These are phyloP conservation scores for Piper betle DNA, from an alignment of 164 flowering plant species.

Conservation along the genomic window DNA sequence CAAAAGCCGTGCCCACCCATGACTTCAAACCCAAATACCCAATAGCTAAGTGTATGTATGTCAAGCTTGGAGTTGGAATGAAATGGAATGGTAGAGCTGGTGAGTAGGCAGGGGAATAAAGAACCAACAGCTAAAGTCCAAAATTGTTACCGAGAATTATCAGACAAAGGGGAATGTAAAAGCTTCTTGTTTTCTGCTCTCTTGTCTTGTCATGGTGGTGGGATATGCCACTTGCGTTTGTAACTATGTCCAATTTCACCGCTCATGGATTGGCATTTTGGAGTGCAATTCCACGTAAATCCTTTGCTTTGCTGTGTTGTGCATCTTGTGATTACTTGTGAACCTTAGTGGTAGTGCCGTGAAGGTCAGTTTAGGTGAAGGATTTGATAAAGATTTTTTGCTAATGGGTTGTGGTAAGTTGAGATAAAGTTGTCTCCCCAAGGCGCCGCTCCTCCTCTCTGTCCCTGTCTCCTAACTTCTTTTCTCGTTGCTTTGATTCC, in stretches of 20 bases:
- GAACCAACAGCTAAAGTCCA: neutral
- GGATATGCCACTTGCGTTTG: neutral
- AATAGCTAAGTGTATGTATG: neutral
- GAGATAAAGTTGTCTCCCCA: too few species aligned
- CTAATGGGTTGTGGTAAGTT: too few species aligned
- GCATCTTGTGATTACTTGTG: too few species aligned
- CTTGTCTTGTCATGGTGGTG: neutral
- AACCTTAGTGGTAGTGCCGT: too few species aligned
- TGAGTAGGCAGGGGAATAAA: neutral
- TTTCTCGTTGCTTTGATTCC: neutral
- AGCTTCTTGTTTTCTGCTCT: neutral
- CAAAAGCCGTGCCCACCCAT: constrained; percentile 1
- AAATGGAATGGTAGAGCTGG: neutral
- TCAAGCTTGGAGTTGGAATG: neutral
- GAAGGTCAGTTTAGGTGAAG: too few species aligned
- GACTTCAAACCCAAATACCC: neutral
- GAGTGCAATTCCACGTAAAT: too few species aligned
- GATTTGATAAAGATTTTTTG: too few species aligned
- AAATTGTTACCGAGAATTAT: too few species aligned
- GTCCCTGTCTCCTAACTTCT: neutral
- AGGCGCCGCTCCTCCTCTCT: neutral
- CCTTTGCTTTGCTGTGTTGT: too few species aligned
- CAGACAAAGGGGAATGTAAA: neutral
- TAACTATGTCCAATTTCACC: neutral
- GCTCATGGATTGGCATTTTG: neutral